Evolutionary conservation across 345 rosid genomes (phyloP), one percentile per base, ranked within the genome.

Genomic region (Arabidopsis arenosa): DNA sequence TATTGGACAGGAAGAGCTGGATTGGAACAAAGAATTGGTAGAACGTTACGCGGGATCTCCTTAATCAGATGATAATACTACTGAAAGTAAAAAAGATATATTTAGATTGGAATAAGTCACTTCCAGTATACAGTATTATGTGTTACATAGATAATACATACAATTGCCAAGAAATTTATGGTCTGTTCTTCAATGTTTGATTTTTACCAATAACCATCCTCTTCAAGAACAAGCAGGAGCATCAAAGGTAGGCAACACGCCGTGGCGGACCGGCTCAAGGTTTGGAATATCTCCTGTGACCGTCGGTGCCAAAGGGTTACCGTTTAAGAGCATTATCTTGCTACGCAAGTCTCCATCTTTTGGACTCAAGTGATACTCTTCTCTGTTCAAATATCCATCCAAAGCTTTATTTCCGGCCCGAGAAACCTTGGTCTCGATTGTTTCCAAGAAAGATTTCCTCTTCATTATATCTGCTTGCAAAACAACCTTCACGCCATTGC

Each of bases 351-450:
- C 72, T 11, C 92, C 88, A 6, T 85, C 81, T 85, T 86, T 82
- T 0, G 98, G 91, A 63, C 92, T 89, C 68, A 94, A 81, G 78
- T 90, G 93, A 73, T 94, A 94, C 83, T 94, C 98, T 81, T 94
- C 97, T 79, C 97, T 84, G 66, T 67, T 70, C 60, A 85, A 33
- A 35, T 65, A 47, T 74, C 72, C 83, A 33, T 83, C 85, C 0
- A 82, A 81, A 43, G 90, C 82, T 73, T 83, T 82, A 52, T 56
- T 73, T 58, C 95, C 97, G 0, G 86, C 85, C 81, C 93, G 90
- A 2, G 89, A 80, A 73, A 92, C 86, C 1, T 84, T 81, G 72
- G 65, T 86, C 84, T 86, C 92, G 44, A 89, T 76, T 48, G 81
- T 75, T 4, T 54, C 86, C 66, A 69, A 14, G 47, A 85, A 57